These are phyloP conservation scores for Dactylonectria macrodidyma DNA, from an alignment of 2,329 filamentous ascomycete species.

Conservation along the genomic window DNA sequence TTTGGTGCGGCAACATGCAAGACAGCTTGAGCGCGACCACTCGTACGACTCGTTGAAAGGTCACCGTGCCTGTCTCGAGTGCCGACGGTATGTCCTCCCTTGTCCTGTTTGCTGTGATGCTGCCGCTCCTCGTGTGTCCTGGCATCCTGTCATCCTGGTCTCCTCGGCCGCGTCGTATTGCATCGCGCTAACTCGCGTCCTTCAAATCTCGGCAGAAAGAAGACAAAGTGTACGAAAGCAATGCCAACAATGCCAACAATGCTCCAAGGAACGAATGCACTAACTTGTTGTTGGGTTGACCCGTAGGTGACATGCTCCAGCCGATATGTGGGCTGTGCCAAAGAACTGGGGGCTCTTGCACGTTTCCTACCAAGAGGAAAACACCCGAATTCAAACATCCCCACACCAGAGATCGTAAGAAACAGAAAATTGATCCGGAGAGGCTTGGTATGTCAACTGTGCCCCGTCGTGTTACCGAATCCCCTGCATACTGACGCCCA, in stretches of 20 bases:
- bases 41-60: neutral
- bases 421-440: neutral
- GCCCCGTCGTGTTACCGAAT: neutral
- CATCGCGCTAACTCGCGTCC: neutral
- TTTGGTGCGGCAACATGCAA: neutral
- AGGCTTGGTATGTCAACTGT: neutral
- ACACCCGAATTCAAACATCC: conserved; percentile 1
- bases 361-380: conserved; percentile 8
- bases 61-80: conserved; percentile 5
- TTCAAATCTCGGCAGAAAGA: neutral
- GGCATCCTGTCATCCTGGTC: too few relatives aligned
- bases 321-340: conserved; percentile 1
- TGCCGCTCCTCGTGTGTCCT: too few relatives aligned
- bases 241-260: neutral
- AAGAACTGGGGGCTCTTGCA: conserved; percentile 3
- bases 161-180: too few relatives aligned
- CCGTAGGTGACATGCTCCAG: neutral
- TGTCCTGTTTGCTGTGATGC: too few relatives aligned
- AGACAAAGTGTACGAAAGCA: conserved; percentile 2
- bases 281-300: neutral
- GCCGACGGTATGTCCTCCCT: neutral
- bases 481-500: neutral
- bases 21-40: neutral
- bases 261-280: too few relatives aligned
- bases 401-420: neutral